A percentile compares a stretch with the other conserved stretches of the same genome.
Evolutionary conservation across 108 stramenopile genomes (phyloP).

Genomic region (Pseudonitzschia multiseries): DNA sequence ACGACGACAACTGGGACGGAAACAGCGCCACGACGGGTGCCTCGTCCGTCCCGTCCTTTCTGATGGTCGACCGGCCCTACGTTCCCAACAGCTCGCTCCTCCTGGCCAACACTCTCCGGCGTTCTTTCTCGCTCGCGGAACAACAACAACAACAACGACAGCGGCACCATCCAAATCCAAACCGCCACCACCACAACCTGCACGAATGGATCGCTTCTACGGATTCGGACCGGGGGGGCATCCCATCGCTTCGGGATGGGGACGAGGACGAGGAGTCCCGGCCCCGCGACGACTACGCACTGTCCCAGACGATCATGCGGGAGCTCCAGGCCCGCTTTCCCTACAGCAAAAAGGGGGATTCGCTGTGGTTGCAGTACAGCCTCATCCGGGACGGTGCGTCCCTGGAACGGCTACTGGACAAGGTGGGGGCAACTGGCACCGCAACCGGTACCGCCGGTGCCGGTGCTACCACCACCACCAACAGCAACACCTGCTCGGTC

Average conservation of each 20-base stretch:
- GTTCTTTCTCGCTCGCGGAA: neutral
- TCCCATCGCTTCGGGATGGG: too few relatives aligned
- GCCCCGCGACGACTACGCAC: neutral
- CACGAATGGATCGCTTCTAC: neutral
- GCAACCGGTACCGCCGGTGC: too few relatives aligned
- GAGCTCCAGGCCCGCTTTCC: conserved; percentile 60
- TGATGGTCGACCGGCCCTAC: neutral
- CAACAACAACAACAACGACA: neutral
- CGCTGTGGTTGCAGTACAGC: conserved; percentile 76
- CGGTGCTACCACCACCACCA: neutral
- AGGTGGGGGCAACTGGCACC: conserved; percentile 6
- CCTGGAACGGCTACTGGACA: conserved; percentile 49
- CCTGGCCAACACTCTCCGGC: neutral
- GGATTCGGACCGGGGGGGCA: neutral
- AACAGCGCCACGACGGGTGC: neutral
- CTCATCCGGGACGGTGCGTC: conserved; percentile 77
- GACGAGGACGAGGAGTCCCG: too few relatives aligned
- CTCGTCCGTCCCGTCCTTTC: neutral
- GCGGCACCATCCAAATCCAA: neutral
- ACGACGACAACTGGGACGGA: neutral
- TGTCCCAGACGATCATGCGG: conserved; percentile 72
- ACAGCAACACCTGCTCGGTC: conserved; percentile 20
- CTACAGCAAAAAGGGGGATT: conserved; percentile 46
- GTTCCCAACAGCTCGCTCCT: neutral
- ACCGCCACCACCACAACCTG: neutral